A percentile compares a stretch with the other conserved stretches of the same genome.
Conservation (phyloP, 495 filamentous ascomycete genomes). For the Penicillium bovifimosum region DNA sequence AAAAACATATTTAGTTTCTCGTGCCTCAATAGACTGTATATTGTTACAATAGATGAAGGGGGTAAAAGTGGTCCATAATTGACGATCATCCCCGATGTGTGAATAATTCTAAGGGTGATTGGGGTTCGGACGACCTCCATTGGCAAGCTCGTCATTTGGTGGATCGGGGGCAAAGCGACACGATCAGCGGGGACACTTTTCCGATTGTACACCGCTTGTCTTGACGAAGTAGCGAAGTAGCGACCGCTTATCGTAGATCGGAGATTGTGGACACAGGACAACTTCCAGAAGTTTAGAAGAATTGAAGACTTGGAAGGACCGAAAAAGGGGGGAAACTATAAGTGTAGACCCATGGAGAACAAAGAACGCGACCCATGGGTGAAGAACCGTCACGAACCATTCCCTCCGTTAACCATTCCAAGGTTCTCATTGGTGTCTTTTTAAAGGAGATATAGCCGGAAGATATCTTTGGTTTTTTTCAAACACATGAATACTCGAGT, state of each 20-base stretch:
- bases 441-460: background rate
- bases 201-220: slow-evolving; percentile 26
- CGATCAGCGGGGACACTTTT: slow-evolving; percentile 20
- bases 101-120: slow-evolving; percentile 7
- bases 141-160: slow-evolving; percentile 29
- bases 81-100: slow-evolving; percentile 9
- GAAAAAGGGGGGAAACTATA: background rate
- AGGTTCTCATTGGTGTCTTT: background rate
- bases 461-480: too few relatives aligned
- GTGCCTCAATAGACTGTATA: background rate
- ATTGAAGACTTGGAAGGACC: background rate
- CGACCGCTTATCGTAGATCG: slow-evolving; percentile 7
- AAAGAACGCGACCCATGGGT: slow-evolving; percentile 6
- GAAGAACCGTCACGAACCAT: slow-evolving; percentile 13
- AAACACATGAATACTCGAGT: too few relatives aligned
- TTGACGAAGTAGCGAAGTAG: slow-evolving; percentile 3
- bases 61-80: slow-evolving; percentile 15
- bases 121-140: slow-evolving; percentile 21
- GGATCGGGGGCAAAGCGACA: slow-evolving; percentile 25
- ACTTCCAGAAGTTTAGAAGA: background rate
- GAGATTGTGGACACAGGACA: background rate
- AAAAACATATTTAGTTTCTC: background rate
- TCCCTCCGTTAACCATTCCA: background rate
- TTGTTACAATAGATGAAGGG: background rate
- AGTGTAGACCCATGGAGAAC: slow-evolving; percentile 8